A percentile compares a stretch with the other conserved stretches of the same genome.
Evolutionary conservation across 1,284 basidiomycete genomes (phyloP).

Genomic region (Porogramme epimiltina): DNA sequence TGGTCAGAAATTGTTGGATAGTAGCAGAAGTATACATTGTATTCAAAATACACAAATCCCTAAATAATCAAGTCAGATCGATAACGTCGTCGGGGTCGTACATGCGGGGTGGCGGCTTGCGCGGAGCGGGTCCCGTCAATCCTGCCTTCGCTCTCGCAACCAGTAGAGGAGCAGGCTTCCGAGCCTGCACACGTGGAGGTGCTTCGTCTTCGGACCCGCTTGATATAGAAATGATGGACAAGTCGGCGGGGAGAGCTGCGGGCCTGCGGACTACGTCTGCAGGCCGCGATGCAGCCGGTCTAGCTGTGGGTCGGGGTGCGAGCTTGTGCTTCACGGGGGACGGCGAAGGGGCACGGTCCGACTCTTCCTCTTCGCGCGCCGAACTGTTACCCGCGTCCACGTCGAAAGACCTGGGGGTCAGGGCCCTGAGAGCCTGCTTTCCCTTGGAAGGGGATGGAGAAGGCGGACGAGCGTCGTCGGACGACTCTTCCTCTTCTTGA

Average conservation of each 20-base stretch:
- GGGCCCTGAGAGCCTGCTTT: background rate
- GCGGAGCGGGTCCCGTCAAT: background rate
- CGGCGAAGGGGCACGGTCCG: constrained; percentile 15
- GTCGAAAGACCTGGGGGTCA: too few species aligned
- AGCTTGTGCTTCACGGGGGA: constrained; percentile 2
- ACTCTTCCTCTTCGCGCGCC: constrained; percentile 6
- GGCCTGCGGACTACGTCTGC: constrained; percentile 1
- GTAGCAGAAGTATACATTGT: constrained; percentile 15
- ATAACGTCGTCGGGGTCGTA: constrained; percentile 33
- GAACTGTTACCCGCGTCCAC: too few species aligned
- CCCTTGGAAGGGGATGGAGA: constrained; percentile 17
- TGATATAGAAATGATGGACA: constrained; percentile 34
- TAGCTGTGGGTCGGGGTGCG: too few species aligned
- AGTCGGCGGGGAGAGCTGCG: constrained; percentile 13
- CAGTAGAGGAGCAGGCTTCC: constrained; percentile 17
- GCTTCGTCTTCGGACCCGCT: constrained; percentile 31
- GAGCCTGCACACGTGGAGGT: background rate
- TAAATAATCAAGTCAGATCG: constrained; percentile 38
- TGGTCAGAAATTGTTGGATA: constrained; percentile 16
- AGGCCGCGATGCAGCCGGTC: background rate
- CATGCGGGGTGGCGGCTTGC: constrained; percentile 4
- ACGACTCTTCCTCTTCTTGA: constrained; percentile 15
- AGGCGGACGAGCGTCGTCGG: constrained; percentile 8
- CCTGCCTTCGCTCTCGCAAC: constrained; percentile 14
- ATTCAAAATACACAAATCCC: constrained; percentile 13